Percentiles rank a stretch among this genome's conserved stretches.
Evolutionary conservation across 805 yeast species (phyloP).

Genomic region (Debaryomyces hansenii): DNA sequence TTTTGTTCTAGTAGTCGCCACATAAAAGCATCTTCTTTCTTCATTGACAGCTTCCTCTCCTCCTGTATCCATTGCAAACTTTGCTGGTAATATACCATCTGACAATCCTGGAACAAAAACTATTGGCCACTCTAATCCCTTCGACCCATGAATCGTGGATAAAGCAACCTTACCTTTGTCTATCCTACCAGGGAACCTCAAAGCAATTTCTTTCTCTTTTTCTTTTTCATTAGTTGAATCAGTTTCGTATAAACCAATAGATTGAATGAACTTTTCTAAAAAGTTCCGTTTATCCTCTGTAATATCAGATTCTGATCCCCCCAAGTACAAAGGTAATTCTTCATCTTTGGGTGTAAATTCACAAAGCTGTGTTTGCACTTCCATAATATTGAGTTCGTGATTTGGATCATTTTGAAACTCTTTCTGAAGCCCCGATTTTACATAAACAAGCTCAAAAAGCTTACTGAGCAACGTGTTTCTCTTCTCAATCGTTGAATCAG

Average conservation of each 20-base stretch:
- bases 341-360: constrained; percentile 35
- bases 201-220: background rate
- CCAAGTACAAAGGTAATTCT: constrained; percentile 13
- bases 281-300: constrained; percentile 15
- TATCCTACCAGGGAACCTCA: background rate
- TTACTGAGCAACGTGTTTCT: background rate
- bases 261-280: constrained; percentile 26
- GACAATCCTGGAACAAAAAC: constrained; percentile 77
- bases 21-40: constrained; percentile 83
- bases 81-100: constrained; percentile 66
- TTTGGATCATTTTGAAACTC: constrained; percentile 30
- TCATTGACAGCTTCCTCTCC: constrained; percentile 52
- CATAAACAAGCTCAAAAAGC: constrained; percentile 26
- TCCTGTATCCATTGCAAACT: constrained; percentile 38
- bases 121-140: constrained; percentile 94
- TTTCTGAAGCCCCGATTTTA: constrained; percentile 25
- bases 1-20: constrained; percentile 85
- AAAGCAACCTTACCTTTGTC: constrained; percentile 37
- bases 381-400: constrained; percentile 35
- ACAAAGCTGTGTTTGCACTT: constrained; percentile 36
- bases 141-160: constrained; percentile 89
- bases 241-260: constrained; percentile 35
- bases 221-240: constrained; percentile 11
- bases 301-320: constrained; percentile 9
- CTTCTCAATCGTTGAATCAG: background rate